Evolutionary conservation across 1,284 basidiomycete genomes (phyloP).

Genomic region (Cerioporus squamosus): DNA sequence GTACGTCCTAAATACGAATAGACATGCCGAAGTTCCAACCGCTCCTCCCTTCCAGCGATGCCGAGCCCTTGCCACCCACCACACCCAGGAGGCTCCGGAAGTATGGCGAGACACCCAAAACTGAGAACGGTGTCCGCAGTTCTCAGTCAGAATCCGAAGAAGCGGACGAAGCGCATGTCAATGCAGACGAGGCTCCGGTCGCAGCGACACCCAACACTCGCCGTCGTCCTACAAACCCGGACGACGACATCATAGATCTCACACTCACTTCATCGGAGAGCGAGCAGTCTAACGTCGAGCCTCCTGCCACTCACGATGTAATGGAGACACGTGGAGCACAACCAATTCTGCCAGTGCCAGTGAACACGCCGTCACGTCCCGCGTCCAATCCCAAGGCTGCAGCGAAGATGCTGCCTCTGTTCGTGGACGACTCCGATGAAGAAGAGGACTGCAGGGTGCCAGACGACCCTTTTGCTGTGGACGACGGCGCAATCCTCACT

Average conservation of each 20-base stretch:
- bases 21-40: background rate
- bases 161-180: background rate
- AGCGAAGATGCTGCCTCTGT: slow-evolving; percentile 17
- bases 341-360: background rate
- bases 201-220: background rate
- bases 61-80: background rate
- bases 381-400: background rate
- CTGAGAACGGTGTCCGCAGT: slow-evolving; percentile 4
- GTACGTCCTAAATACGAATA: background rate
- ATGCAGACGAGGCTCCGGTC: background rate
- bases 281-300: background rate
- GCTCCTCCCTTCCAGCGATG: background rate
- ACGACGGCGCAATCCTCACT: slow-evolving; percentile 48
- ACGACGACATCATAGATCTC: slow-evolving; percentile 26
- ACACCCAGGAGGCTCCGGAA: background rate
- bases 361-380: background rate
- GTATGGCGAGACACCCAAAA: background rate
- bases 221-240: background rate
- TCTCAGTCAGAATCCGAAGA: slow-evolving; percentile 3
- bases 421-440: slow-evolving; percentile 32
- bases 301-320: too few relatives aligned
- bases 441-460: slow-evolving; percentile 7
- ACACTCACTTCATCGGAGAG: slow-evolving; percentile 23
- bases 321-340: too few relatives aligned
- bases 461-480: slow-evolving; percentile 9